phyloP scores from a whole-genome alignment of 139 green algal species.

The Tetradesmus lagerheimii region DNA sequence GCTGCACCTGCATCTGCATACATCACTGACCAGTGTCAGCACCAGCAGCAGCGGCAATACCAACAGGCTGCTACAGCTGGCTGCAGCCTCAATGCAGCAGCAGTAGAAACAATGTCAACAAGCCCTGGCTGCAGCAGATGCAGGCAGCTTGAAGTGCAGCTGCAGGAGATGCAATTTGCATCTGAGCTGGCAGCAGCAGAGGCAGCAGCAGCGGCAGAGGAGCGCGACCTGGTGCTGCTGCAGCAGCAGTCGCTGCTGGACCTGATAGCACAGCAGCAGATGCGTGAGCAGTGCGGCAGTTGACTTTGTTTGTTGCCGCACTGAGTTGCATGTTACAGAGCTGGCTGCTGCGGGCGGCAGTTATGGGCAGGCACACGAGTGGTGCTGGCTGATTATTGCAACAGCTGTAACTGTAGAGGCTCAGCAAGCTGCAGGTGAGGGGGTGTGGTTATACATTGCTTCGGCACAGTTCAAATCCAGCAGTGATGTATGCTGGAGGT shows the following conservation, averaged over 20 bases:
- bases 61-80: neutral
- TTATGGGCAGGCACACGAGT: too few species aligned
- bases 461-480: neutral
- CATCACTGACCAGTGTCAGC: neutral
- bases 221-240: neutral
- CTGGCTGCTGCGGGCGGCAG: too few species aligned
- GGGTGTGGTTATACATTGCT: neutral
- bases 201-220: neutral
- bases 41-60: neutral
- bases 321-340: too few species aligned
- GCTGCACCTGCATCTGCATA: neutral
- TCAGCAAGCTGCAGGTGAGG: neutral
- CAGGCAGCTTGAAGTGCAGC: neutral
- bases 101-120: neutral
- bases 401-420: too few species aligned
- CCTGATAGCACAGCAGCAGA: neutral
- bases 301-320: too few species aligned
- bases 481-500: neutral
- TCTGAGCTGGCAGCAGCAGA: conserved; percentile 17
- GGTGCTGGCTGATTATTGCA: neutral
- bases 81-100: neutral
- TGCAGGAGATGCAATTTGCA: conserved; percentile 16
- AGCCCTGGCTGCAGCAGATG: neutral
- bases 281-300: neutral
- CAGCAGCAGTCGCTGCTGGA: conserved; percentile 29